Percentiles rank a stretch among this genome's conserved stretches.
Evolutionary conservation across 176 grass and related monocot species (phyloP).

Genomic region (Eleusine indica): DNA sequence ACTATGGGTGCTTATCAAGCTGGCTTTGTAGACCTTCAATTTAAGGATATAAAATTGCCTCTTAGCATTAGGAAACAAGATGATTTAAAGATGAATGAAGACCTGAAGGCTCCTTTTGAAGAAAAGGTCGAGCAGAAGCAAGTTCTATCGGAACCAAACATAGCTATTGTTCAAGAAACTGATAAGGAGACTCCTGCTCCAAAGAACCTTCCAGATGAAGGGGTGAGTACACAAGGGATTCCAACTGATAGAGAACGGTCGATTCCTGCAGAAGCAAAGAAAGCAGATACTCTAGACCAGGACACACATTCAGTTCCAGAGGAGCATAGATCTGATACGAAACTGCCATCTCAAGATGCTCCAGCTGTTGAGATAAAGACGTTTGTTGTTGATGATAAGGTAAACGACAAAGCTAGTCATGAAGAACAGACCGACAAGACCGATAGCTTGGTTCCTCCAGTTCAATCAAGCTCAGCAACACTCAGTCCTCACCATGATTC

Average conservation of each 20-base stretch:
- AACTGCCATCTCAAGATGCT: constrained; percentile 40
- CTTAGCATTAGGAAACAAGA: constrained; percentile 36
- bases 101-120: constrained; percentile 51
- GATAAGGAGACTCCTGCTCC: constrained; percentile 40
- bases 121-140: constrained; percentile 45
- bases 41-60: constrained; percentile 51
- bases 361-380: constrained; percentile 41
- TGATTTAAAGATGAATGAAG: constrained; percentile 46
- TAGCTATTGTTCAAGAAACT: constrained; percentile 42
- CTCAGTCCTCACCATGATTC: constrained; percentile 37
- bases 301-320: constrained; percentile 31
- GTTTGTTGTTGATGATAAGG: constrained; percentile 43
- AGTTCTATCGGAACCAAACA: constrained; percentile 41
- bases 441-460: constrained; percentile 29
- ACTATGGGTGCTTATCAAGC: constrained; percentile 68
- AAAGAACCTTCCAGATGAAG: constrained; percentile 42
- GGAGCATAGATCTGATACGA: constrained; percentile 45
- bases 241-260: constrained; percentile 38
- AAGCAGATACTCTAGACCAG: constrained; percentile 40
- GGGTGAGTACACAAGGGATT: constrained; percentile 17
- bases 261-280: constrained; percentile 47
- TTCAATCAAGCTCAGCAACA: constrained; percentile 40
- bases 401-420: constrained; percentile 37
- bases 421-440: constrained; percentile 50
- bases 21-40: constrained; percentile 65